Evolutionary conservation across 345 rosid species (phyloP).

Genomic region (Cardamine resedifolia): DNA sequence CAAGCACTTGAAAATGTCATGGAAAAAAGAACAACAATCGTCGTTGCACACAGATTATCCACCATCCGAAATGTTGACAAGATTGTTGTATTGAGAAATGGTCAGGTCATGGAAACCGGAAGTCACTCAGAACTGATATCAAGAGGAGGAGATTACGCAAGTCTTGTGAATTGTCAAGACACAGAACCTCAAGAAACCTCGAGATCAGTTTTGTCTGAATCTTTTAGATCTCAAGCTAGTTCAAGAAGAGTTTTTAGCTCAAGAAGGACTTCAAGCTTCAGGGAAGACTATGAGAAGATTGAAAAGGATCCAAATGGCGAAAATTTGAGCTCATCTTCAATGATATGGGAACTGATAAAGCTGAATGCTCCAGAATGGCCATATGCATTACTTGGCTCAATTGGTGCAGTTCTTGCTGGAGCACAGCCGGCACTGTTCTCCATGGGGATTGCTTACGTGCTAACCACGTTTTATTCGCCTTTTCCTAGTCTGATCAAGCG

Average conservation of each 20-base stretch:
- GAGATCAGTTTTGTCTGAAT: constrained; percentile 42
- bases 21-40: constrained; percentile 62
- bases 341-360: constrained; percentile 63
- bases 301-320: constrained; percentile 10
- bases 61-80: constrained; percentile 68
- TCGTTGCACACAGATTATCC: constrained; percentile 72
- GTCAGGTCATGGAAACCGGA: constrained; percentile 70
- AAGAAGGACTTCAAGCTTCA: constrained; percentile 34
- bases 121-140: constrained; percentile 62
- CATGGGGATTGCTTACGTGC: constrained; percentile 60
- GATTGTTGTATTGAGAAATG: constrained; percentile 68
- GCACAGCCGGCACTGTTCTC: constrained; percentile 71
- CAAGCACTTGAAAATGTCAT: constrained; percentile 65
- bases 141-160: constrained; percentile 65
- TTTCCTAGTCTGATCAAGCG: constrained; percentile 42
- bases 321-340: constrained; percentile 31
- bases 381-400: constrained; percentile 71
- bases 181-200: constrained; percentile 40
- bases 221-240: constrained; percentile 45
- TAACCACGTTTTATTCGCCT: constrained; percentile 65
- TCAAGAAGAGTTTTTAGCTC: constrained; percentile 31
- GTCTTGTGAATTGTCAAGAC: constrained; percentile 55
- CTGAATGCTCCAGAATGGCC: constrained; percentile 87
- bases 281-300: constrained; percentile 32
- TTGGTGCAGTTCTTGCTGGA: constrained; percentile 79